These are phyloP conservation scores for Delphinella strobiligena DNA, from an alignment of 2,329 filamentous ascomycete species.

Conservation along the genomic window DNA sequence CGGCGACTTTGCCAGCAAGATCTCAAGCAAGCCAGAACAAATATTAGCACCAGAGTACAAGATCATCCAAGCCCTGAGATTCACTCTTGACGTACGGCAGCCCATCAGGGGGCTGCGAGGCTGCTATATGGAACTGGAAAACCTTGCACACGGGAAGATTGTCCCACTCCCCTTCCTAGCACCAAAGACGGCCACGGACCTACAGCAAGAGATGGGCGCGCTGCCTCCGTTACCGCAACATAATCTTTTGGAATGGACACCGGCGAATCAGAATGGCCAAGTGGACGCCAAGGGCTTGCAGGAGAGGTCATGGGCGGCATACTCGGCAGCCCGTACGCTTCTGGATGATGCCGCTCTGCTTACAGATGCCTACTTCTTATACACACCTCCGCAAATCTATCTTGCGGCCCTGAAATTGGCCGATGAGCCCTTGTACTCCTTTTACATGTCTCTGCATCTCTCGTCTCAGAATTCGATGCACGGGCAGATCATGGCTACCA, in stretches of 20 bases:
- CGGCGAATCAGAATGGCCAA: not conserved
- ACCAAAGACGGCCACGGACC: conserved; percentile 12
- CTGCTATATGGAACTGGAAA: conserved; percentile 67
- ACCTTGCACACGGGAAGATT: conserved; percentile 50
- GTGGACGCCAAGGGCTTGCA: not conserved
- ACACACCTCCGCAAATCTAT: conserved; percentile 88
- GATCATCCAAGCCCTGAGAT: conserved; percentile 81
- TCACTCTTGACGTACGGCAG: conserved; percentile 86
- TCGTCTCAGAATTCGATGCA: conserved; percentile 15
- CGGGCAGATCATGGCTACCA: conserved; percentile 25
- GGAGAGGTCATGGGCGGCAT: conserved; percentile 37
- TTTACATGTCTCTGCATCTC: conserved; percentile 34
- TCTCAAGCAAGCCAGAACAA: conserved; percentile 58
- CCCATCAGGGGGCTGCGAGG: conserved; percentile 82
- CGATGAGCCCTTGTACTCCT: conserved; percentile 49
- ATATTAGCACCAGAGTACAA: conserved; percentile 87
- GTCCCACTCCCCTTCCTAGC: conserved; percentile 13
- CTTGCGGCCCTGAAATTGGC: conserved; percentile 67
- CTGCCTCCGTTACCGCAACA: conserved; percentile 13
- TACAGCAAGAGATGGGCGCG: conserved; percentile 19
- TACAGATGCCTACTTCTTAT: conserved; percentile 95
- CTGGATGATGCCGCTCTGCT: conserved; percentile 65
- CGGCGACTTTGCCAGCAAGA: conserved; percentile 41
- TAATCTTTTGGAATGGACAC: conserved; percentile 2
- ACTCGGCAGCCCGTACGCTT: conserved; percentile 58